These are phyloP conservation scores for Arachnomyces sp. DNA, from an alignment of 2,329 filamentous ascomycete genomes.

Conservation along the genomic window DNA sequence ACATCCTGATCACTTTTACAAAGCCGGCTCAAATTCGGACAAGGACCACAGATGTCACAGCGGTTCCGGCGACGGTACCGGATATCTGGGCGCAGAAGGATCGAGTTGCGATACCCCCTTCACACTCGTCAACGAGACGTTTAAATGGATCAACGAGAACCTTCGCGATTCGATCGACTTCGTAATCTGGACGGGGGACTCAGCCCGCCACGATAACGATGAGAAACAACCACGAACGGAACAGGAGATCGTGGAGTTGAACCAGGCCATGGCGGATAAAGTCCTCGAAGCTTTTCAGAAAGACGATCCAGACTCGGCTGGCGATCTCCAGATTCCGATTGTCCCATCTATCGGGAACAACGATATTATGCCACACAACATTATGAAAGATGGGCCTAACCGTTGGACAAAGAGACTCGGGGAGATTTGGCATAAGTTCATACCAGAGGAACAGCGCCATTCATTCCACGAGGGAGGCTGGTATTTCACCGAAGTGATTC, in stretches of 20 bases:
- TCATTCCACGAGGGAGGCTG: constrained; percentile 87
- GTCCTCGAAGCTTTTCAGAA: constrained; percentile 62
- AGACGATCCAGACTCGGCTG: constrained; percentile 32
- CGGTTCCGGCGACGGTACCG: constrained; percentile 60
- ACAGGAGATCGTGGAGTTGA: constrained; percentile 67
- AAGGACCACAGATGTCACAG: constrained; percentile 68
- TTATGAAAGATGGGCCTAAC: constrained; percentile 78
- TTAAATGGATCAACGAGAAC: constrained; percentile 76
- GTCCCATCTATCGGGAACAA: constrained; percentile 94
- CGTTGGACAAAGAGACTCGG: constrained; percentile 71
- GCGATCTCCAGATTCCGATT: constrained; percentile 64
- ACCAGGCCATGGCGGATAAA: constrained; percentile 65
- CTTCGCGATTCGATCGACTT: constrained; percentile 76
- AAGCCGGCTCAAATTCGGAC: constrained; percentile 63
- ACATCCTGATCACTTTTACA: constrained; percentile 85
- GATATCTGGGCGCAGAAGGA: constrained; percentile 74
- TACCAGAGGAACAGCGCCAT: constrained; percentile 86
- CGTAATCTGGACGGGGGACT: constrained; percentile 87
- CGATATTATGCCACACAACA: constrained; percentile 94
- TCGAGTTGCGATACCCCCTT: constrained; percentile 82
- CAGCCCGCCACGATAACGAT: constrained; percentile 81
- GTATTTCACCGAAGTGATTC: constrained; percentile 90
- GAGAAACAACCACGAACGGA: constrained; percentile 67
- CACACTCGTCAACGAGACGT: constrained; percentile 75
- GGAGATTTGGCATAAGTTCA: constrained; percentile 74